Percentiles rank a stretch among this genome's conserved stretches.
These are phyloP conservation scores for Boletus rufocinnamomeus DNA, from an alignment of 768 basidiomycete genomes.

Conservation along the genomic window DNA sequence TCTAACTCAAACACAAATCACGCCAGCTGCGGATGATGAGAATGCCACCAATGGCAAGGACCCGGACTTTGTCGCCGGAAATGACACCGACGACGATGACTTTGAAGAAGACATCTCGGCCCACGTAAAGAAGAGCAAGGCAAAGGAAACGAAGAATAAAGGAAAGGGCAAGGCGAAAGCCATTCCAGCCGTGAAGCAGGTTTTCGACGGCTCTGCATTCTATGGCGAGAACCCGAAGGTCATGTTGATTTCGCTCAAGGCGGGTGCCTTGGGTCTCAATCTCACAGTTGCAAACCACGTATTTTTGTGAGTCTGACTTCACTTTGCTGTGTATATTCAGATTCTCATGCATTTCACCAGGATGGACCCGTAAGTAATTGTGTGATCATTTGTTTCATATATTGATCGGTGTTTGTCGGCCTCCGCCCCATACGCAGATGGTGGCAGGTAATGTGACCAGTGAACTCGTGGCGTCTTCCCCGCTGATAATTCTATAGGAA, in stretches of 20 bases:
- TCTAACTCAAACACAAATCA: conserved; percentile 8
- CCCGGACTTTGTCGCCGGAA: conserved; percentile 38
- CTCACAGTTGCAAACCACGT: conserved; percentile 89
- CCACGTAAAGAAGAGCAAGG: conserved; percentile 34
- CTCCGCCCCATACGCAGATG: conserved; percentile 45
- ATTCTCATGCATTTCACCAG: conserved; percentile 37
- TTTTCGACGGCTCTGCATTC: conserved; percentile 25
- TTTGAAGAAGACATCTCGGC: conserved; percentile 34
- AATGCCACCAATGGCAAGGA: conserved; percentile 32
- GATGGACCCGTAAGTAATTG: conserved; percentile 75
- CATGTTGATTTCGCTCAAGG: conserved; percentile 87
- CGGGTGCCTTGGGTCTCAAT: conserved; percentile 84
- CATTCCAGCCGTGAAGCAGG: conserved; percentile 13
- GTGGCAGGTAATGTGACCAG: conserved; percentile 59
- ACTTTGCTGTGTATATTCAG: background rate
- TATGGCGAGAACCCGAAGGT: conserved; percentile 62
- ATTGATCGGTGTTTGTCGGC: conserved; percentile 16
- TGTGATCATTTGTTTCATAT: conserved; percentile 2
- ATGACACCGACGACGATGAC: conserved; percentile 32
- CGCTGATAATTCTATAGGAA: conserved; percentile 44
- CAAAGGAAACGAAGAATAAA: conserved; percentile 42
- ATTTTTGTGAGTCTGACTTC: conserved; percentile 56
- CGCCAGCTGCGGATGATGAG: conserved; percentile 14
- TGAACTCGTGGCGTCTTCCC: background rate
- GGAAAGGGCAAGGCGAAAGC: conserved; percentile 38